Percentiles rank a stretch among this genome's conserved stretches.
These are phyloP conservation scores for Davidsoniella virescens DNA, from an alignment of 2,329 filamentous ascomycete genomes.

Conservation along the genomic window DNA sequence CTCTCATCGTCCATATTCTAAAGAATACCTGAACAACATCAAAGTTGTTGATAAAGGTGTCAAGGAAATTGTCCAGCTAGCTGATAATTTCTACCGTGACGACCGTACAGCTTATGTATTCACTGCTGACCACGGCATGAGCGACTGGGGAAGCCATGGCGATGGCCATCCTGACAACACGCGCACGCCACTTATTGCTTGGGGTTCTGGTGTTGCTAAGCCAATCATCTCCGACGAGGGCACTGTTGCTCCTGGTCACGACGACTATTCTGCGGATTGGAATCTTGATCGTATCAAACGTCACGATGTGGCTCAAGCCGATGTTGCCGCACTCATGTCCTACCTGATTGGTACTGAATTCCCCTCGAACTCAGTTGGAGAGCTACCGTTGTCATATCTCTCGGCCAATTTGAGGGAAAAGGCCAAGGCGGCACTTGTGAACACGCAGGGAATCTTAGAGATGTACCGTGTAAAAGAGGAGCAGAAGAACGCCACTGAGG, in stretches of 20 bases:
- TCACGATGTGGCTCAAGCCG: slow-evolving; percentile 85
- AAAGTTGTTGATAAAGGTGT: slow-evolving; percentile 87
- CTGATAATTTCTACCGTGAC: slow-evolving; percentile 73
- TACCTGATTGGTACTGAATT: slow-evolving; percentile 79
- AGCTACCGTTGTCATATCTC: slow-evolving; percentile 72
- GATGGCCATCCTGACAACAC: slow-evolving; percentile 97
- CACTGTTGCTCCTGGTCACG: slow-evolving; percentile 58
- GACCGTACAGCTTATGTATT: slow-evolving; percentile 88
- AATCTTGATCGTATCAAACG: slow-evolving; percentile 61
- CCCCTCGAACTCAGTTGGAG: slow-evolving; percentile 89
- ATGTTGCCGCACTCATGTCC: slow-evolving; percentile 89
- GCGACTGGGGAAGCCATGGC: slow-evolving; percentile 96
- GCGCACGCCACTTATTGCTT: slow-evolving; percentile 76
- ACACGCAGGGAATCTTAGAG: slow-evolving; percentile 75
- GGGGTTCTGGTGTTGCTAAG: slow-evolving; percentile 79
- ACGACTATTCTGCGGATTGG: slow-evolving; percentile 88
- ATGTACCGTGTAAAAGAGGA: slow-evolving; percentile 94
- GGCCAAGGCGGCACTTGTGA: slow-evolving; percentile 68
- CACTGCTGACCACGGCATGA: slow-evolving; percentile 98
- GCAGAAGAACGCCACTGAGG: slow-evolving; percentile 56
- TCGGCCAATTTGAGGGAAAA: slow-evolving; percentile 58
- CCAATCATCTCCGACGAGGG: slow-evolving; percentile 41
- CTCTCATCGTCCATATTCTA: slow-evolving; percentile 73
- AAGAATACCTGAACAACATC: slow-evolving; percentile 88
- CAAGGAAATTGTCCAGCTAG: slow-evolving; percentile 61